phyloP scores from a whole-genome alignment of 1,139 yeast species.

The Suhomyces yuchorum region DNA sequence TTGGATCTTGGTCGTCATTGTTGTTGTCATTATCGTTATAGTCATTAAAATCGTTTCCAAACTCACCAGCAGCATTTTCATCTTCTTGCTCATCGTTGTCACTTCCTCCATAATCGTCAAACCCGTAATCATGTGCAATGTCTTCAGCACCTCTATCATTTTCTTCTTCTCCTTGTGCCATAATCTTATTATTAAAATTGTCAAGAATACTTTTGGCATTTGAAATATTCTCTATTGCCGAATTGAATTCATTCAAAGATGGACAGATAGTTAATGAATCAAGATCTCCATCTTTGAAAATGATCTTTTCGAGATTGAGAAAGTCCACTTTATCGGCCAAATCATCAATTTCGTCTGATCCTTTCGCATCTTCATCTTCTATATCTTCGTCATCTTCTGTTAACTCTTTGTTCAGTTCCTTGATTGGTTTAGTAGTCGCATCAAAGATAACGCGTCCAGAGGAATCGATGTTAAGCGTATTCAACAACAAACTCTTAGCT shows the following conservation, averaged over 20 bases:
- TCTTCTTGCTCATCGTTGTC: conserved; percentile 17
- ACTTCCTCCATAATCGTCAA: conserved; percentile 28
- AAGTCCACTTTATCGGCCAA: conserved; percentile 19
- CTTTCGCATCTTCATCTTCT: conserved; percentile 14
- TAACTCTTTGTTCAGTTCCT: conserved; percentile 17
- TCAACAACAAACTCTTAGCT: conserved; percentile 77
- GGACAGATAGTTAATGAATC: conserved; percentile 58
- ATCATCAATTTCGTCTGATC: conserved; percentile 16
- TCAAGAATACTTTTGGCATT: conserved; percentile 47
- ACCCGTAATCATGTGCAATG: conserved; percentile 30
- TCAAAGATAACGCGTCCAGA: conserved; percentile 68
- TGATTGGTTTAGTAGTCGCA: conserved; percentile 40
- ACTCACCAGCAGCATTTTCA: conserved; percentile 20
- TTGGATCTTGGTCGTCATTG: conserved; percentile 20
- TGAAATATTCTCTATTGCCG: conserved; percentile 59
- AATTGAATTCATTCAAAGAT: conserved; percentile 57
- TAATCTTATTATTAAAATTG: conserved; percentile 27
- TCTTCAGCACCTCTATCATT: conserved; percentile 1
- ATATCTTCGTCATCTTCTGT: conserved; percentile 13
- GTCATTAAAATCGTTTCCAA: conserved; percentile 19
- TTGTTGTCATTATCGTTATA: conserved; percentile 19
- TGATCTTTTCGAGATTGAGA: conserved; percentile 24
- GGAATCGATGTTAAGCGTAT: conserved; percentile 61
- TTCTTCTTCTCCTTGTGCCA: conserved; percentile 25
- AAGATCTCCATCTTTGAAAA: conserved; percentile 36